A percentile compares a stretch with the other conserved stretches of the same genome.
Conservation (phyloP, 78 protist genomes). For the Paratrimastix pyriformis region DNA sequence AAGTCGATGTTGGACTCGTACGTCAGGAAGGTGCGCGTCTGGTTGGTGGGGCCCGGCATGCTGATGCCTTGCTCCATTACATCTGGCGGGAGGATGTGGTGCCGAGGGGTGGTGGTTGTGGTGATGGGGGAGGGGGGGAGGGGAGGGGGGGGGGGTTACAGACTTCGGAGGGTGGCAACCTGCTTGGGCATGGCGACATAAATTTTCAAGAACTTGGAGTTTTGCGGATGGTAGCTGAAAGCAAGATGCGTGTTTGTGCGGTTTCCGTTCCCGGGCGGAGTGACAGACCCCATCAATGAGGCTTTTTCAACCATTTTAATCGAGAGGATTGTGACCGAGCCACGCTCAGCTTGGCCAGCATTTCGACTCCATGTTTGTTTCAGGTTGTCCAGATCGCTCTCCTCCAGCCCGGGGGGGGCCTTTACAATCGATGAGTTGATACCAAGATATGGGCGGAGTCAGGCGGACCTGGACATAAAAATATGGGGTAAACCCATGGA, state of each 20-base stretch:
- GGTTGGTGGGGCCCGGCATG: neutral
- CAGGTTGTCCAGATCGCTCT: slow-evolving; percentile 28
- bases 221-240: too few relatives aligned
- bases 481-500: slow-evolving; percentile 93
- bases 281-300: neutral
- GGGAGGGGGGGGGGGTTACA: neutral
- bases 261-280: too few relatives aligned
- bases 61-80: neutral
- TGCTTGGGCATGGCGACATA: neutral
- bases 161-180: neutral
- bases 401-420: slow-evolving; percentile 16
- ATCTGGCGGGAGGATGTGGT: neutral
- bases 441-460: neutral
- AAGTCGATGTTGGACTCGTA: slow-evolving; percentile 83
- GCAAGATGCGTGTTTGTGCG: too few relatives aligned
- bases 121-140: neutral
- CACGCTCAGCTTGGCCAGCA: too few relatives aligned
- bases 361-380: slow-evolving; percentile 34
- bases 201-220: slow-evolving; percentile 4
- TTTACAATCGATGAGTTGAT: neutral
- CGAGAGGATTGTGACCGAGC: neutral
- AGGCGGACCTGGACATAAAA: slow-evolving; percentile 67
- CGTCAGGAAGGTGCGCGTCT: slow-evolving; percentile 42
- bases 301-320: neutral
- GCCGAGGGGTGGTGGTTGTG: neutral